phyloP scores from a whole-genome alignment of 2,329 filamentous ascomycete species.

The Talaromyces sp. region DNA sequence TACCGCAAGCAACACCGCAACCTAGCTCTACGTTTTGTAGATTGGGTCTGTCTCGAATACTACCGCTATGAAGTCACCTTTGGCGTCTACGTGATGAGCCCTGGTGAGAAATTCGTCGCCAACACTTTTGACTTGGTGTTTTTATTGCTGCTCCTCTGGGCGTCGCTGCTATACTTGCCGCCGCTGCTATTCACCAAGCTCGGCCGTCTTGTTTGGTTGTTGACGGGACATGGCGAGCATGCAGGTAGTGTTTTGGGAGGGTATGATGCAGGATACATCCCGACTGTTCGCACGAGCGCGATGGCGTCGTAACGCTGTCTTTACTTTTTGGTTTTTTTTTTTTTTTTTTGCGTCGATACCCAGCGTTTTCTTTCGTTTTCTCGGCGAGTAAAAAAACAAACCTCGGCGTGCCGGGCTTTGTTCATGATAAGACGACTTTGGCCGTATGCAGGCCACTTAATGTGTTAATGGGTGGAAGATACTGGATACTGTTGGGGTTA shows the following conservation, averaged over 20 bases:
- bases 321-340: background rate
- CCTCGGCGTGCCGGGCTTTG: background rate
- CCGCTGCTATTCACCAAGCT: conserved; percentile 31
- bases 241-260: conserved; percentile 22
- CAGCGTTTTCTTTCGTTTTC: background rate
- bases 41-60: conserved; percentile 35
- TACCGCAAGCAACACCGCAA: conserved; percentile 17
- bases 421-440: background rate
- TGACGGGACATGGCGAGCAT: conserved; percentile 31
- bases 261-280: conserved; percentile 16
- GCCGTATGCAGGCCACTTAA: background rate
- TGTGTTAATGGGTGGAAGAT: background rate
- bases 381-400: background rate
- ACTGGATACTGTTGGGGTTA: no score
- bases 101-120: conserved; percentile 37
- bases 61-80: conserved; percentile 45
- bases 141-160: conserved; percentile 31
- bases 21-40: conserved; percentile 22
- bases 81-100: conserved; percentile 39
- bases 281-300: conserved; percentile 4
- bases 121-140: conserved; percentile 35
- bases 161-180: conserved; percentile 31
- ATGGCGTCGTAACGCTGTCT: background rate
- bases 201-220: conserved; percentile 28
- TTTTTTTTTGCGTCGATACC: background rate